phyloP scores from a whole-genome alignment of 768 basidiomycete species.

The Suillus subaureus region DNA sequence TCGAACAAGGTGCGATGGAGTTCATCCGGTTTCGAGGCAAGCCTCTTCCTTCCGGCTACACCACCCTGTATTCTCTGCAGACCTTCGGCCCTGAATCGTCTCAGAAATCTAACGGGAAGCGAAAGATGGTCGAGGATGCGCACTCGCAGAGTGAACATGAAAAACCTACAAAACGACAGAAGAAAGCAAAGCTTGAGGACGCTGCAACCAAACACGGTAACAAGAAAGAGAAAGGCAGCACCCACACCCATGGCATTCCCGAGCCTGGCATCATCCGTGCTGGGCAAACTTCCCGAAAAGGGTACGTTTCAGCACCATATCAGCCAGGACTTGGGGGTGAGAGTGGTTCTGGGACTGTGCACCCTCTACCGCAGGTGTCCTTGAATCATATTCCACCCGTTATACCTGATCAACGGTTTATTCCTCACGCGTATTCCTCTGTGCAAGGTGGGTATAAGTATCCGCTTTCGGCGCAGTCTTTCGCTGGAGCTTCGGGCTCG shows the following conservation, averaged over 20 bases:
- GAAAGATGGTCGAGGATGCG: constrained; percentile 32
- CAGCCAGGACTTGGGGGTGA: constrained; percentile 19
- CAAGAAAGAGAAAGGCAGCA: constrained; percentile 8
- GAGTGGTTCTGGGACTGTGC: constrained; percentile 16
- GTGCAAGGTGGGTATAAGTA: background rate
- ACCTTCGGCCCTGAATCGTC: constrained; percentile 26
- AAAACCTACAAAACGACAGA: constrained; percentile 30
- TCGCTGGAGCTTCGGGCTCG: background rate
- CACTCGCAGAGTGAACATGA: background rate
- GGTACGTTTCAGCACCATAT: constrained; percentile 19
- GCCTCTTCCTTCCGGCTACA: constrained; percentile 44
- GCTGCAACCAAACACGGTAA: constrained; percentile 2
- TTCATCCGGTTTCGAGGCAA: constrained; percentile 57
- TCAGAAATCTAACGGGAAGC: constrained; percentile 28
- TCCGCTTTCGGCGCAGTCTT: background rate
- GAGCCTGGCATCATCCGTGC: constrained; percentile 18
- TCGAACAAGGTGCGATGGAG: constrained; percentile 58
- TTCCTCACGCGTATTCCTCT: background rate
- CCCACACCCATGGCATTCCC: constrained; percentile 23
- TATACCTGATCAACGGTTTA: background rate
- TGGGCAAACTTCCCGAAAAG: constrained; percentile 4
- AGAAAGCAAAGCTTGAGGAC: constrained; percentile 22
- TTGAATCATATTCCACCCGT: background rate
- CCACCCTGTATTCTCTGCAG: constrained; percentile 36
- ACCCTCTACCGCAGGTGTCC: background rate